Evolutionary conservation across 2,329 filamentous ascomycete species (phyloP).

Genomic region (Aspergillus clavatus): DNA sequence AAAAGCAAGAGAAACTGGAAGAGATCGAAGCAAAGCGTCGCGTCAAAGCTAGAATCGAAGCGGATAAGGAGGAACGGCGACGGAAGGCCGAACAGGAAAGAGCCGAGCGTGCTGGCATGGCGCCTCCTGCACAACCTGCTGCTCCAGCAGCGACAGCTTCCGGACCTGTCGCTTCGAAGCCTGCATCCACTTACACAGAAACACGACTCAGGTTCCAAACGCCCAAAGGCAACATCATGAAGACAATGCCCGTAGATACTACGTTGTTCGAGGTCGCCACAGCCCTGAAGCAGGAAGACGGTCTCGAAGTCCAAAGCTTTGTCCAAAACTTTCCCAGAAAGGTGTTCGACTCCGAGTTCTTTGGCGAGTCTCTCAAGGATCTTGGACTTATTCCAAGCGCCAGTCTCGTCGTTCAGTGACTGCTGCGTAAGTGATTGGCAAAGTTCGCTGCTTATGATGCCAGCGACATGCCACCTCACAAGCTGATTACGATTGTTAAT

Average conservation of each 20-base stretch:
- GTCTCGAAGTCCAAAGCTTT: slow-evolving; percentile 68
- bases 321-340: slow-evolving; percentile 84
- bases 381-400: slow-evolving; percentile 85
- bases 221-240: slow-evolving; percentile 68
- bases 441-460: background rate
- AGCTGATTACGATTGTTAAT: slow-evolving; percentile 4
- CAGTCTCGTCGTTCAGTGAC: slow-evolving; percentile 67
- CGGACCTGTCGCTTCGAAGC: slow-evolving; percentile 52
- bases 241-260: slow-evolving; percentile 82
- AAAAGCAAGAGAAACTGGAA: slow-evolving; percentile 80
- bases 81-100: slow-evolving; percentile 81
- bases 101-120: slow-evolving; percentile 74
- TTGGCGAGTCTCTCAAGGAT: slow-evolving; percentile 88
- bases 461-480: background rate
- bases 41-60: slow-evolving; percentile 90
- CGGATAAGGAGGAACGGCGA: slow-evolving; percentile 84
- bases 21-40: slow-evolving; percentile 82
- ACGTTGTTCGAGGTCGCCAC: slow-evolving; percentile 90
- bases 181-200: slow-evolving; percentile 69
- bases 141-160: slow-evolving; percentile 42
- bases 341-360: slow-evolving; percentile 68
- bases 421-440: background rate
- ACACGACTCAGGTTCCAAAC: slow-evolving; percentile 79
- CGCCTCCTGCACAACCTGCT: slow-evolving; percentile 47
- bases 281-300: slow-evolving; percentile 66